Percentiles rank a stretch among this genome's conserved stretches.
phyloP scores from a whole-genome alignment of 1,284 basidiomycete species.

The Ceratobasidium sp. region DNA sequence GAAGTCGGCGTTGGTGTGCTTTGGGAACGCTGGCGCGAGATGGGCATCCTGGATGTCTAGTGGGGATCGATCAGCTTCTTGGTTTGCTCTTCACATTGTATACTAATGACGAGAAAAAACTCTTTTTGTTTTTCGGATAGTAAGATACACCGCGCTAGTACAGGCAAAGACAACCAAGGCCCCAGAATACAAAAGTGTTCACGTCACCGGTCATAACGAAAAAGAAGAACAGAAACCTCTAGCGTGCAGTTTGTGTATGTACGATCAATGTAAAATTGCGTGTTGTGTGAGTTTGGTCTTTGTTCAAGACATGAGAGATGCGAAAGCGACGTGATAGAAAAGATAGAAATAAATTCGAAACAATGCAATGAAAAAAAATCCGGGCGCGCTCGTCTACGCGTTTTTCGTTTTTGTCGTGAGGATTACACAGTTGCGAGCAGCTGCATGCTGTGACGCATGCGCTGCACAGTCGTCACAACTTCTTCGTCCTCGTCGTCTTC shows the following conservation, averaged over 20 bases:
- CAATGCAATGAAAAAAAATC: not conserved
- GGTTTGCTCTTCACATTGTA: not conserved
- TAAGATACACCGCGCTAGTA: slow-evolving; percentile 40
- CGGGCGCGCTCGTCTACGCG: slow-evolving; percentile 8
- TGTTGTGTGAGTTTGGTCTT: not conserved
- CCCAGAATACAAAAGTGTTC: slow-evolving; percentile 21
- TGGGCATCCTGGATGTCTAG: slow-evolving; percentile 58
- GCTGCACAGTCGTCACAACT: slow-evolving; percentile 42
- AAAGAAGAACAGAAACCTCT: not conserved
- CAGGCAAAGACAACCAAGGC: slow-evolving; percentile 11
- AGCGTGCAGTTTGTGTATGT: slow-evolving; percentile 34
- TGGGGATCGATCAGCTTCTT: not conserved
- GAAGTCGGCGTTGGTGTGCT: slow-evolving; percentile 58
- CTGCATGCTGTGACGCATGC: slow-evolving; percentile 42
- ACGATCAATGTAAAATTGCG: slow-evolving; percentile 19
- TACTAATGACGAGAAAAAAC: slow-evolving; percentile 7
- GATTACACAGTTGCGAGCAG: slow-evolving; percentile 9
- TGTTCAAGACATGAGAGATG: slow-evolving; percentile 14
- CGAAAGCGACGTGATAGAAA: slow-evolving; percentile 28
- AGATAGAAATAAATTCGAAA: slow-evolving; percentile 19
- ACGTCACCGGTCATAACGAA: slow-evolving; percentile 15
- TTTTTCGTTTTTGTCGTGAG: not conserved
- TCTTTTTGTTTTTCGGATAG: slow-evolving; percentile 22
- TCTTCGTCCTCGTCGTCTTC: slow-evolving; percentile 36
- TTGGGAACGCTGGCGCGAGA: slow-evolving; percentile 62